phyloP scores from a whole-genome alignment of 805 yeast genomes.

The Danielia oregonensis region DNA sequence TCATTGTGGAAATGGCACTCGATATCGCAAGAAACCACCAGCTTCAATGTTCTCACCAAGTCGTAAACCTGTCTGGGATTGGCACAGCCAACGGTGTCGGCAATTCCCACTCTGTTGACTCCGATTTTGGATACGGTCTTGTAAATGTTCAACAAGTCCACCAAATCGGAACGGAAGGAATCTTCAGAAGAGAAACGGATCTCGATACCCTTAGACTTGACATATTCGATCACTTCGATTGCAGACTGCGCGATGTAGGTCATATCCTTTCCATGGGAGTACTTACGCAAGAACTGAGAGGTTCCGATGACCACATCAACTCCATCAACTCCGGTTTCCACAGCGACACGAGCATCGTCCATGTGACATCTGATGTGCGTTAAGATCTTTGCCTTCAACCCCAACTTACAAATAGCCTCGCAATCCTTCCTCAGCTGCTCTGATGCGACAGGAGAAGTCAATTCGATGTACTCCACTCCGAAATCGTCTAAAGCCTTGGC shows the following conservation, averaged over 20 bases:
- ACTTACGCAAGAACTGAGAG: conserved; percentile 89
- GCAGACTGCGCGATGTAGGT: conserved; percentile 94
- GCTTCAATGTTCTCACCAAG: conserved; percentile 86
- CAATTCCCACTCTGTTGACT: conserved; percentile 98
- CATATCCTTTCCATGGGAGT: conserved; percentile 98
- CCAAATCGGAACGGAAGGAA: conserved; percentile 94
- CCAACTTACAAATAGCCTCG: conserved; percentile 97
- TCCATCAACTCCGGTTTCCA: conserved; percentile 98
- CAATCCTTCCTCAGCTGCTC: conserved; percentile 92
- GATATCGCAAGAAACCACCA: conserved; percentile 93
- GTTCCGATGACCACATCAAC: conserved; percentile 98
- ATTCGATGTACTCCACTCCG: conserved; percentile 96
- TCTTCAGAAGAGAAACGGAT: conserved; percentile 96
- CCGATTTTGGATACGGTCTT: conserved; percentile 96
- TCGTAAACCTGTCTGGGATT: conserved; percentile 99
- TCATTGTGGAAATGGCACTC: conserved; percentile 99
- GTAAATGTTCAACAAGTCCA: conserved; percentile 90
- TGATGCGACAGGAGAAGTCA: conserved; percentile 96
- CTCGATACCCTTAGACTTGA: conserved; percentile 94
- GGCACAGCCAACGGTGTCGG: conserved; percentile 98
- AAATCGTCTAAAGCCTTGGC: conserved; percentile 97
- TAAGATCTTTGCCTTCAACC: conserved; percentile 89
- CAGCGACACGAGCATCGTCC: conserved; percentile 98
- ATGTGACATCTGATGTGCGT: conserved; percentile 98
- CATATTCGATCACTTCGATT: conserved; percentile 94